Evolutionary conservation across 129 eudicot species (phyloP), one percentile per base, ranked within the genome.

Genomic region (Glebionis coronaria): DNA sequence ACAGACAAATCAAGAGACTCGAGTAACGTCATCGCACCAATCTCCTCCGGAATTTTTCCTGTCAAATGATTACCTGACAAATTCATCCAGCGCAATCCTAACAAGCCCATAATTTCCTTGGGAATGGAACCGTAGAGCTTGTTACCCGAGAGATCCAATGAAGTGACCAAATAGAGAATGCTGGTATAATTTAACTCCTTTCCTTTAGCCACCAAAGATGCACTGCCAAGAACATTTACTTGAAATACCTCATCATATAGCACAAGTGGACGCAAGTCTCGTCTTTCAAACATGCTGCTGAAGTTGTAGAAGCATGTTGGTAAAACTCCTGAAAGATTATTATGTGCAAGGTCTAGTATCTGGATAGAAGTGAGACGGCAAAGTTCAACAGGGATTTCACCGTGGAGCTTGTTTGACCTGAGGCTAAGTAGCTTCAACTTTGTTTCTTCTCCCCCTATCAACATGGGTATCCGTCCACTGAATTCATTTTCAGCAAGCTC

Each of bases 71-170:
- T 80, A 27, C 67, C 47, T 12, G 84, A 80, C 56, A 80, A 42
- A 69, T 80, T 80, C 53, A 80, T 51, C 27, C 65, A 67, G 1
- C 70, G 59, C 31, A 80, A 65, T n/a, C 68, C 74, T 9, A 64
- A 12, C 10, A 80, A 74, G 8, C 16, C 58, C 67, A 21, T 52
- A n/a, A 80, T 61, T 12, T 64, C 69, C 8, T 6, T 40, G 0
- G 84, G 84, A 49, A 81, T 76, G 9, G 31, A 27, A 0, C 85
- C 82, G 0, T 64, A 59, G 21, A 81, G 42, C 12, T 56, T 65
- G 60, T 76, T 81, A 69, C 72, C 20, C 3, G 85, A 81, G 23
- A 81, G 85, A 67, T 81, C 85, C 53, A 77, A 64, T 5, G 62
- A 58, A 28, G 78, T 77, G 3, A 77, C 73, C 23, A 67, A 38